These are phyloP conservation scores for Primulina huaijiensis DNA, from an alignment of 257 asterid species.

Conservation along the genomic window DNA sequence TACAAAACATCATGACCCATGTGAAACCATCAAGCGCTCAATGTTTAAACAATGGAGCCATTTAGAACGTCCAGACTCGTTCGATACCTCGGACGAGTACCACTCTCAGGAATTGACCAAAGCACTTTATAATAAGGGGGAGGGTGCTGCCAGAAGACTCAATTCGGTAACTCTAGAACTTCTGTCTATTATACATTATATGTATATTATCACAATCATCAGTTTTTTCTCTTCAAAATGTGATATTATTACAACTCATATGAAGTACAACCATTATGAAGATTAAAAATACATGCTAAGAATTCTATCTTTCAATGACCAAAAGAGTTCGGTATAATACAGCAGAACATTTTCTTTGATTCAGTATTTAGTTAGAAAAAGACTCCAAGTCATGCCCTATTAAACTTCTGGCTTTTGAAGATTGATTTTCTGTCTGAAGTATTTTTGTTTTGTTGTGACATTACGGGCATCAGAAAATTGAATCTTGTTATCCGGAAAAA, in stretches of 20 bases:
- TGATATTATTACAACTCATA: background rate
- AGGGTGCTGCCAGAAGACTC: slow-evolving; percentile 51
- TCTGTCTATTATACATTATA: background rate
- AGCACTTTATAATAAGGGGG: slow-evolving; percentile 69
- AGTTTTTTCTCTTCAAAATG: background rate
- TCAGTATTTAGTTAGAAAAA: background rate
- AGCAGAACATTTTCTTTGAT: background rate
- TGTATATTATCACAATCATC: slow-evolving; percentile 3
- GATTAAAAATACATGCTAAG: background rate
- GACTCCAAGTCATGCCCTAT: background rate
- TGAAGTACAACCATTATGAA: background rate
- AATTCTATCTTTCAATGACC: too few relatives aligned
- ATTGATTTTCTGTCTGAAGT: background rate
- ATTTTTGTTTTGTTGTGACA: background rate
- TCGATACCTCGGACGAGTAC: slow-evolving; percentile 70
- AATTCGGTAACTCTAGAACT: slow-evolving; percentile 51
- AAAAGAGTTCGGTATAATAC: background rate
- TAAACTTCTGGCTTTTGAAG: background rate
- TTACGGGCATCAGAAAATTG: background rate
- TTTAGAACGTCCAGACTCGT: slow-evolving; percentile 67
- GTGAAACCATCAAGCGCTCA: slow-evolving; percentile 41
- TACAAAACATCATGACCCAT: slow-evolving; percentile 44
- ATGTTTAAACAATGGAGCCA: slow-evolving; percentile 73
- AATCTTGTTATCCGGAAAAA: background rate
- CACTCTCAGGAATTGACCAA: slow-evolving; percentile 85